Evolutionary conservation across 2,329 filamentous ascomycete species (phyloP).

Genomic region (Beauveria brongniartii): DNA sequence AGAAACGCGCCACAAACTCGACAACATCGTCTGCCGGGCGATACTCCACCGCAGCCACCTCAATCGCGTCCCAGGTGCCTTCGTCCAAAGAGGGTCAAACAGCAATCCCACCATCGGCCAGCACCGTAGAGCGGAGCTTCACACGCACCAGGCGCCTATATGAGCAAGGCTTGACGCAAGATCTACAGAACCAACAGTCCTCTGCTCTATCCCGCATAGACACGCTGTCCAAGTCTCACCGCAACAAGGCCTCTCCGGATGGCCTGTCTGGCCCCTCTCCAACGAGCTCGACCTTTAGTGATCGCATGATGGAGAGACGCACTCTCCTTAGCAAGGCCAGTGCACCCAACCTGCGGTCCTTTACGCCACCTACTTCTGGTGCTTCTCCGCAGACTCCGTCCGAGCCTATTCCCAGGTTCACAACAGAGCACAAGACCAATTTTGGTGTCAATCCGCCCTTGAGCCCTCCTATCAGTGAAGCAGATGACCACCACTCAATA

Average conservation of each 20-base stretch:
- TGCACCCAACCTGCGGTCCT: constrained; percentile 58
- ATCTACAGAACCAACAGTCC: constrained; percentile 71
- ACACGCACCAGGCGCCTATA: constrained; percentile 71
- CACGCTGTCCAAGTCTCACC: constrained; percentile 57
- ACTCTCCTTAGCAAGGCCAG: constrained; percentile 49
- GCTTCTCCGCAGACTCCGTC: constrained; percentile 30
- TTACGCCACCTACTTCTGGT: constrained; percentile 38
- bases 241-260: constrained; percentile 43
- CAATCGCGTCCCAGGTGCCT: constrained; percentile 55
- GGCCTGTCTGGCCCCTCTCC: constrained; percentile 39
- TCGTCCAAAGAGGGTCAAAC: constrained; percentile 45
- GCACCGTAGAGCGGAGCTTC: constrained; percentile 51
- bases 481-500: constrained; percentile 56
- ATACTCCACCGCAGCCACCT: constrained; percentile 82
- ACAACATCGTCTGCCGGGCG: constrained; percentile 66
- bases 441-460: constrained; percentile 31
- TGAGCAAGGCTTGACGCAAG: constrained; percentile 71
- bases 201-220: constrained; percentile 74
- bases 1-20: constrained; percentile 78
- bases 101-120: constrained; percentile 22
- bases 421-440: constrained; percentile 22
- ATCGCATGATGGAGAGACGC: constrained; percentile 39
- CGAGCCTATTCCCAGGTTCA: constrained; percentile 30
- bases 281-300: constrained; percentile 32
- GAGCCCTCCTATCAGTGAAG: constrained; percentile 59